These are phyloP conservation scores for Parasitella parasitica DNA, from an alignment of 371 early-diverging fungal genomes.

Conservation along the genomic window DNA sequence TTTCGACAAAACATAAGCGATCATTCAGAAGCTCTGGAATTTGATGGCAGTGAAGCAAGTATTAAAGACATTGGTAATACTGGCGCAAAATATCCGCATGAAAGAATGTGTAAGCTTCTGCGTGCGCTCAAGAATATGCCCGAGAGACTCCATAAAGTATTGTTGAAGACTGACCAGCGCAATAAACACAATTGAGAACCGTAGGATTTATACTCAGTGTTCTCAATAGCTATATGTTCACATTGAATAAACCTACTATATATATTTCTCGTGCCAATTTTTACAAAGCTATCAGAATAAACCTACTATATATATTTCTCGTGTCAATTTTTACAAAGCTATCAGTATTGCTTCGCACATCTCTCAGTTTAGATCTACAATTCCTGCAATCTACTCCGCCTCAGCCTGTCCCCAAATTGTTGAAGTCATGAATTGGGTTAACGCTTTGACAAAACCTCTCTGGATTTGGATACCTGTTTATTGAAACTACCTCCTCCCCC, in stretches of 20 bases:
- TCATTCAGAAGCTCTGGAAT: constrained; percentile 6
- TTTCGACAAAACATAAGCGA: constrained; percentile 8
- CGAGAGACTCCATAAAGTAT: background rate
- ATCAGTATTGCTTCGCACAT: constrained; percentile 11
- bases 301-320: constrained; percentile 10
- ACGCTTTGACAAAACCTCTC: constrained; percentile 7
- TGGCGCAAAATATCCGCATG: constrained; percentile 3
- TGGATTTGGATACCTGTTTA: constrained; percentile 12
- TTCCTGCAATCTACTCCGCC: constrained; percentile 4
- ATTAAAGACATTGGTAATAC: background rate
- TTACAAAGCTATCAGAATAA: constrained; percentile 10
- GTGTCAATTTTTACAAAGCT: constrained; percentile 9
- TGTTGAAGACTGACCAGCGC: constrained; percentile 2
- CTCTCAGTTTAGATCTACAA: constrained; percentile 8
- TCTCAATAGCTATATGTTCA: constrained; percentile 5
- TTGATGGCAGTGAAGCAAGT: constrained; percentile 14
- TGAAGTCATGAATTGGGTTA: constrained; percentile 1
- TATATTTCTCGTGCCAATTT: constrained; percentile 8
- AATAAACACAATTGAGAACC: constrained; percentile 2
- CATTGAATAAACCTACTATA: constrained; percentile 10
- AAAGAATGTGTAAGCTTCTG: constrained; percentile 12
- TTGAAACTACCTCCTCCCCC: constrained; percentile 10
- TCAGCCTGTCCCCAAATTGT: constrained; percentile 6
- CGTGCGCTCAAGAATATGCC: constrained; percentile 6
- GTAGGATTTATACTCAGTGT: constrained; percentile 9